phyloP scores from a whole-genome alignment of 2,329 filamentous ascomycete genomes.

The Neophaeococcomyces mojaviensis region DNA sequence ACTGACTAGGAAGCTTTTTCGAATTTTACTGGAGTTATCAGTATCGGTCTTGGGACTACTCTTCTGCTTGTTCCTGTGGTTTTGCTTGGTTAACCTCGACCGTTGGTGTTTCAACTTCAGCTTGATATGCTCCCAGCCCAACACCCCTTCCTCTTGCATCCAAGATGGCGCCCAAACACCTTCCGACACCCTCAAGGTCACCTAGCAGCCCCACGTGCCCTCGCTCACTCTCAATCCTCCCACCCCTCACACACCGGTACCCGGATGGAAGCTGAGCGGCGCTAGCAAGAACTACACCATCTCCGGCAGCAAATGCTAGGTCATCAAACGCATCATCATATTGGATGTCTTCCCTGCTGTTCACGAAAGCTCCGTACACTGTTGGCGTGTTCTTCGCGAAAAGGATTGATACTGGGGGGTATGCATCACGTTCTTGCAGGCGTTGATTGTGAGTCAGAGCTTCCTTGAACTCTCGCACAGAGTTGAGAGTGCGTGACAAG shows the following conservation, averaged over 20 bases:
- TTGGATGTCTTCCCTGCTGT: constrained; percentile 64
- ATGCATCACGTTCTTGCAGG: constrained; percentile 60
- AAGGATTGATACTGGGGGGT: constrained; percentile 74
- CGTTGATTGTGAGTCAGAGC: constrained; percentile 58
- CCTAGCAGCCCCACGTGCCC: constrained; percentile 84
- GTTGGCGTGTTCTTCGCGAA: constrained; percentile 85
- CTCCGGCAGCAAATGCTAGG: constrained; percentile 75
- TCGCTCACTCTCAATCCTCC: constrained; percentile 69
- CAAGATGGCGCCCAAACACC: constrained; percentile 61
- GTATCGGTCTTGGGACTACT: no score
- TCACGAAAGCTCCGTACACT: constrained; percentile 71
- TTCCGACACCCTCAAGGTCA: constrained; percentile 72
- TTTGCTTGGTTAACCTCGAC: no score
- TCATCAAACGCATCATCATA: constrained; percentile 76
- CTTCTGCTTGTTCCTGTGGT: no score
- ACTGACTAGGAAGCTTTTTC: no score
- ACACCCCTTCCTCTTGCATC: constrained; percentile 65
- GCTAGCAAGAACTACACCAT: constrained; percentile 79
- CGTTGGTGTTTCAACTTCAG: background rate
- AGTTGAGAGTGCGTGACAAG: constrained; percentile 64
- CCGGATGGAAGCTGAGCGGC: constrained; percentile 79
- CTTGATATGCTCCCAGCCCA: constrained; percentile 46
- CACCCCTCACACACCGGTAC: constrained; percentile 65
- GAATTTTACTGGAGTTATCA: no score
- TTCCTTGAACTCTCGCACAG: constrained; percentile 66